Percentiles rank a stretch among this genome's conserved stretches.
Evolutionary conservation across 208 protist species (phyloP).

Genomic region (Leishmania guyanensis): DNA sequence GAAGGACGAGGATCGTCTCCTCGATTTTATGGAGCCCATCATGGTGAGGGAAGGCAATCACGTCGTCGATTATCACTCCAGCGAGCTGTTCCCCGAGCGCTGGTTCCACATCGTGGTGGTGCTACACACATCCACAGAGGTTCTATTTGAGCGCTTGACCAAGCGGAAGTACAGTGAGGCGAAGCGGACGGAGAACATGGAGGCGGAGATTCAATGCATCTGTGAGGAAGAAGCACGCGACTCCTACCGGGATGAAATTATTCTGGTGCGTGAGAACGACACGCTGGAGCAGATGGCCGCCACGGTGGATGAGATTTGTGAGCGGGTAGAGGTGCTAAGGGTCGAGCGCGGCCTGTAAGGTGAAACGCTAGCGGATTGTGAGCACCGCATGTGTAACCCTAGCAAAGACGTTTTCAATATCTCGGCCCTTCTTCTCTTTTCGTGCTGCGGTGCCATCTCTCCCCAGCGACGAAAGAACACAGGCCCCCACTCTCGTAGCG

Average conservation of each 20-base stretch:
- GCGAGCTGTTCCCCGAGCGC: constrained; percentile 97
- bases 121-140: constrained; percentile 89
- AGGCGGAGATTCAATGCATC: constrained; percentile 98
- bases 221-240: constrained; percentile 95
- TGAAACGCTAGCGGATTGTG: background rate
- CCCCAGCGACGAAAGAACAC: background rate
- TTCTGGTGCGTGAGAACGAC: constrained; percentile 90
- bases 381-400: background rate
- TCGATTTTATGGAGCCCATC: constrained; percentile 95
- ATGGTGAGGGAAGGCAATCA: constrained; percentile 89
- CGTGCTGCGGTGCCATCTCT: background rate
- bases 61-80: constrained; percentile 97
- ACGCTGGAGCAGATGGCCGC: constrained; percentile 93
- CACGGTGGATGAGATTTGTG: constrained; percentile 82
- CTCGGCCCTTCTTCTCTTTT: background rate
- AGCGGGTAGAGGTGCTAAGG: constrained; percentile 58
- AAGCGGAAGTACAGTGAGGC: constrained; percentile 90
- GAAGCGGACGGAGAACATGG: constrained; percentile 97
- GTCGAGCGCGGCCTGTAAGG: constrained; percentile 27
- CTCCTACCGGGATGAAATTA: constrained; percentile 90
- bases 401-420: background rate
- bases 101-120: constrained; percentile 98
- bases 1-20: constrained; percentile 90
- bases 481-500: background rate
- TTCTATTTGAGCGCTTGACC: constrained; percentile 92